Percentiles rank a stretch among this genome's conserved stretches.
phyloP scores from a whole-genome alignment of 371 early-diverging fungal species.

The Scutellospora calospora region DNA sequence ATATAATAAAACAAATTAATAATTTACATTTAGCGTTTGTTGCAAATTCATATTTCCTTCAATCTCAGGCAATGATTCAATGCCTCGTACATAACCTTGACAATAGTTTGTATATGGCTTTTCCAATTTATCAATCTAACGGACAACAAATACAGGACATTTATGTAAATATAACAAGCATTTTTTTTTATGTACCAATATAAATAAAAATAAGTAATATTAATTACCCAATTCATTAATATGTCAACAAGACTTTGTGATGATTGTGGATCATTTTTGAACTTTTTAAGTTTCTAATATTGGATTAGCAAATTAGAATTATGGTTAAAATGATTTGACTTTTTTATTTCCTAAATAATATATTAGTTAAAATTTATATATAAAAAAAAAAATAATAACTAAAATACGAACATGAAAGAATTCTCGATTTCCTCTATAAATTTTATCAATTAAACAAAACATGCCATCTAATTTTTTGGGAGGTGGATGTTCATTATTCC shows the following conservation, averaged over 20 bases:
- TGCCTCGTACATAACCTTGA: constrained; percentile 51
- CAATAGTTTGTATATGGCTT: constrained; percentile 59
- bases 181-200: not conserved
- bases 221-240: constrained; percentile 60
- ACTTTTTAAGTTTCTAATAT: not conserved
- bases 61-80: constrained; percentile 57
- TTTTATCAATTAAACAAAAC: constrained; percentile 53
- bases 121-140: constrained; percentile 61
- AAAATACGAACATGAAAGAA: constrained; percentile 55
- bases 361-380: not conserved
- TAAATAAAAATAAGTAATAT: not conserved
- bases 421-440: constrained; percentile 55
- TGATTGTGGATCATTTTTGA: constrained; percentile 14
- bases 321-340: constrained; percentile 42
- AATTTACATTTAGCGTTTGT: constrained; percentile 40
- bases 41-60: constrained; percentile 28
- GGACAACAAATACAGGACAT: not conserved
- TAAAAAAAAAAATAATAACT: not conserved
- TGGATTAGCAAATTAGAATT: not conserved
- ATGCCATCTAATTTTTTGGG: constrained; percentile 60
- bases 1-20: not conserved
- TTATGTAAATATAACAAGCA: not conserved
- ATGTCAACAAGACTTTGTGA: constrained; percentile 53
- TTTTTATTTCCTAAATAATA: constrained; percentile 44
- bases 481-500: constrained; percentile 56